Evolutionary conservation across 176 grass and related monocot species (phyloP), one percentile per base, ranked within the genome.

Genomic region (Avena sativa): DNA sequence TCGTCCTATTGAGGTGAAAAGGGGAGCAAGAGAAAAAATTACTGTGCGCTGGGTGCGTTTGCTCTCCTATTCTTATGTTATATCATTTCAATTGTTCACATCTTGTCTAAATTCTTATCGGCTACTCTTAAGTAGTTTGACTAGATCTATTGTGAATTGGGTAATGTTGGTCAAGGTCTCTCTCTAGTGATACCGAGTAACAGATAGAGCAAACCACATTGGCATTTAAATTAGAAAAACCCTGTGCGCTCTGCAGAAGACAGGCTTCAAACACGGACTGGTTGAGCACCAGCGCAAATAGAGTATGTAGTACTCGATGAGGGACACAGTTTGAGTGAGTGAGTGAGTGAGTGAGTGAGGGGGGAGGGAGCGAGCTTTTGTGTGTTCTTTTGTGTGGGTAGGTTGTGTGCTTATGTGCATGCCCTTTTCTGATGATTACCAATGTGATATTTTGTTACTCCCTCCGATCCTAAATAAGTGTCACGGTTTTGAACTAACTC

Each of bases 11-110:
- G 97, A 99, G 44, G n/a, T 93, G 59, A 90, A 82, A 66, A 92
- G 87, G 76, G 40, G 40, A 43, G 50, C 74, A 68, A 80, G 87
- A 86, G 97, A 99, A 87, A 94, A 80, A 82, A 96, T 99, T 67
- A 96, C 97, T 12, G 87, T 99, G 48, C 91, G 89, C 94, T 99
- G 97, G 97, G 97, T 99, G 96, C 80, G 87, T 81, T 82, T 23
- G 40, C 52, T 77, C 48, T 46, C 56, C 50, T 63, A 77, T 12
- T 84, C 32, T 49, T 71, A 26, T n/a, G 14, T n/a, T 74, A 74
- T 79, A 74, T 19, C 40, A 64, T 10, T 83, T 50, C 10, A 84
- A 5, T 3, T 44, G 38, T 79, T 63, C 12, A 25, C 58, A 25
- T 81, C 62, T n/a, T 79, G 60, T 48, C 34, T 7, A 44, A 58